Evolutionary conservation across 495 filamentous ascomycete species (phyloP), one percentile per base, ranked within the genome.

Genomic region (Aspergillus nanangensis): DNA sequence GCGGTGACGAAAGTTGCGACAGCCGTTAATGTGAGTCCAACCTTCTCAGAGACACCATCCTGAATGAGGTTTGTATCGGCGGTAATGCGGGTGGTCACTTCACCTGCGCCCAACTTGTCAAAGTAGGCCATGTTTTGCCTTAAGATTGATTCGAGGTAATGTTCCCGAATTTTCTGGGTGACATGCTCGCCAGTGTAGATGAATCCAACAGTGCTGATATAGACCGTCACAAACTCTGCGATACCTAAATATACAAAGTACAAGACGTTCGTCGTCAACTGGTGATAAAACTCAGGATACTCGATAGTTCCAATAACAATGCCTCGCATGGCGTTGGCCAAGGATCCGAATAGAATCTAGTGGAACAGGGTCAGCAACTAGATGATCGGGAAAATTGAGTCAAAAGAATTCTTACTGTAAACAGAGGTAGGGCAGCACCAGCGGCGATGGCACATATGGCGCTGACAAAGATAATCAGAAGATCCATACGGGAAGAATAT

Each of bases 121-220:
- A 94, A 96, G 60, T 89, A 95, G 40, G 81, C 90, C 58, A 95
- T 88, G 64, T 96, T 95, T 60, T 96, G 90, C 33, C 82, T 79
- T 71, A 95, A 72, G 55, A 90, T 91, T 36, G 88, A 87, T 47
- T 78, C 71, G 3, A 96, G 77, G 62, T 95, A 95, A 42, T 86
- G 79, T 60, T 89, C 82, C 36, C 90, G 81, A 53, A 96, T 88
- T 69, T 91, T 90, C 51, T 80, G 81, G 19, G 86, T 83, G 56
- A 92, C 78, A 53, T 94, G 86, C 62, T 97, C 93, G 45, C 92
- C 93, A 0, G 86, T 88, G 60, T 96, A 96, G 56, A 95, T 94
- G 69, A 93, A 96, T 3, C 87, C 88, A 18, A 92, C 82, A 1
- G 89, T 95, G 17, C 82, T 77, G 44, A 91, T 65, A 58, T 96